Evolutionary conservation across 768 basidiomycete species (phyloP), one percentile per base, ranked within the genome.

Genomic region (Sarcomyxa edulis): DNA sequence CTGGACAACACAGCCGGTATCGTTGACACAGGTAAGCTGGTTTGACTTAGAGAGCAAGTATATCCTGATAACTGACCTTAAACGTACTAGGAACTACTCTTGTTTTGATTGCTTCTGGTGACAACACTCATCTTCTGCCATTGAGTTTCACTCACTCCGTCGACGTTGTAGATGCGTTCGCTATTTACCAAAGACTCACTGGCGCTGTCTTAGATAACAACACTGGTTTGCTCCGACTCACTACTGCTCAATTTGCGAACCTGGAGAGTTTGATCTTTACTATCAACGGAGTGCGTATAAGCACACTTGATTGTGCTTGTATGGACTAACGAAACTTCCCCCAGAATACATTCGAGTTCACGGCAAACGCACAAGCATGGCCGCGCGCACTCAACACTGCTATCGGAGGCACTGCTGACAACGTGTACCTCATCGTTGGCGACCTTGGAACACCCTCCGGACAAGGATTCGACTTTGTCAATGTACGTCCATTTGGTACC

Each of bases 221-320:
- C 5, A 68, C 65, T 16, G 77, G 79, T 24, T 59, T 84, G 34
- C 66, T 82, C 30, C 60, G 55, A 37, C 43, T 84, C 39, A 78
- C 75, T 1, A 29, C 58, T 2, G 44, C 66, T 7, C 76, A 82
- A 51, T 82, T 72, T 44, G 35, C 49, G 3, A 65, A 56, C 37
- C 59, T 85, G 34, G 46, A 79, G 59, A 72, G 68, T 52, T 57
- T 84, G 46, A 61, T 71, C 61, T 82, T 85, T 61, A 62, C 59
- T 40, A 64, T 76, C 40, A 66, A 65, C 34, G 64, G 66, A 28
- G 76, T 75, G 46, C 47, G 71, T 60, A 3, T 27, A 18, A n/a
- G 30, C n/a, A n/a, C n/a, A 23, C 15, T 32, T 25, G 29, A 16
- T 3, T 9, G 23, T 4, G 19, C 19, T 4, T 2, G 6, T 4